These are phyloP conservation scores for Datura wrightii DNA, from an alignment of 257 asterid genomes.

Conservation along the genomic window DNA sequence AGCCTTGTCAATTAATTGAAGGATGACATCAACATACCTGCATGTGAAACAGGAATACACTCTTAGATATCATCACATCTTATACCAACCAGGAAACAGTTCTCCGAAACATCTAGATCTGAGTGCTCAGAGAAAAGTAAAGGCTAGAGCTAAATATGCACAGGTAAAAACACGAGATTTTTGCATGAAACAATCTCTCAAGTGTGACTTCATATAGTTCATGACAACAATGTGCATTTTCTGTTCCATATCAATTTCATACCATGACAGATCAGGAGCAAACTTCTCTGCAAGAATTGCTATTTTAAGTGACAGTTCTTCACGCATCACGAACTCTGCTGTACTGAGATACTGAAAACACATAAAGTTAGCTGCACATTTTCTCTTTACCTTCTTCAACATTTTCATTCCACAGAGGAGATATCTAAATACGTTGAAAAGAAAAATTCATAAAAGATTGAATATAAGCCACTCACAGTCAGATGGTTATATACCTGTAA, in stretches of 20 bases:
- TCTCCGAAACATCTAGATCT: not conserved
- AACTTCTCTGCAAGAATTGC: slow-evolving; percentile 97
- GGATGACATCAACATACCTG: slow-evolving; percentile 98
- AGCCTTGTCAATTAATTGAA: slow-evolving; percentile 97
- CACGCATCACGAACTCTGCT: slow-evolving; percentile 76
- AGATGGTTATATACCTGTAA: slow-evolving; percentile 67
- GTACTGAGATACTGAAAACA: slow-evolving; percentile 78
- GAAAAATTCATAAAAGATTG: not conserved
- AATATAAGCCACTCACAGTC: slow-evolving; percentile 17
- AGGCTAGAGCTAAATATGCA: not conserved
- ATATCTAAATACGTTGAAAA: not conserved
- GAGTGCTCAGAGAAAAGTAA: not conserved
- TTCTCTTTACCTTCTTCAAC: slow-evolving; percentile 30
- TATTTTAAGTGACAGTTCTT: slow-evolving; percentile 80
- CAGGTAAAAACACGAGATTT: not conserved
- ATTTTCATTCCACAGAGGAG: slow-evolving; percentile 16
- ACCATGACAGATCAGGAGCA: slow-evolving; percentile 98
- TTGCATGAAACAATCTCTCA: not conserved
- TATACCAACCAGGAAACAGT: slow-evolving; percentile 9
- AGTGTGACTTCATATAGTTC: not conserved
- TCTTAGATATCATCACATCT: slow-evolving; percentile 15
- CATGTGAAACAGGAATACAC: slow-evolving; percentile 32
- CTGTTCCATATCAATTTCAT: slow-evolving; percentile 37
- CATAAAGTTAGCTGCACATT: slow-evolving; percentile 35
- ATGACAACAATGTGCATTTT: slow-evolving; percentile 15